Evolutionary conservation across 495 filamentous ascomycete genomes (phyloP).

Genomic region (Pseudevernia furfuracea): DNA sequence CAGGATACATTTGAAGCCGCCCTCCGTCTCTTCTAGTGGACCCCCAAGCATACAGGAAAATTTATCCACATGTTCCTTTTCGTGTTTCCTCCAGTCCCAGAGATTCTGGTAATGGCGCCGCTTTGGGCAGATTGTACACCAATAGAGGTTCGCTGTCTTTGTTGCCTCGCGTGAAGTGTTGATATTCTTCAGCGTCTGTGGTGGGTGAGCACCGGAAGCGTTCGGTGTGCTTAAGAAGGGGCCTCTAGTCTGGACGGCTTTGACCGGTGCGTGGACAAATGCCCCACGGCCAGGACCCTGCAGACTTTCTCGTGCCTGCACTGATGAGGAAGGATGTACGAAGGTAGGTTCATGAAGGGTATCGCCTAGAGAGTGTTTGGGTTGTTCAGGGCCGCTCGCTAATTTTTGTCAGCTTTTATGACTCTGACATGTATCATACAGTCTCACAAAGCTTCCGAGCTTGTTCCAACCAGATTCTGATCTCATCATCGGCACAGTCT

Average conservation of each 20-base stretch:
- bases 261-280: background rate
- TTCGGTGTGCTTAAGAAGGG: background rate
- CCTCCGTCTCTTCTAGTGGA: background rate
- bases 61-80: background rate
- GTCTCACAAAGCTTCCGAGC: background rate
- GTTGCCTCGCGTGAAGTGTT: background rate
- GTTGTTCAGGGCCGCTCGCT: background rate
- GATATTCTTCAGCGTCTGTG: background rate
- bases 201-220: background rate
- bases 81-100: constrained; percentile 4
- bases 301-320: background rate
- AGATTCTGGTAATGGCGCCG: background rate
- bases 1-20: background rate
- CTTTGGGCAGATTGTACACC: constrained; percentile 1
- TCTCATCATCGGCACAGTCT: background rate
- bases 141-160: constrained; percentile 17
- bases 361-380: background rate
- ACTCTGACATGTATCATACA: background rate
- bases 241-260: background rate
- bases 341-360: background rate
- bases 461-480: background rate
- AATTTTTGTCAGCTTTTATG: background rate
- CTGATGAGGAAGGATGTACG: too few species aligned
- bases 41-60: constrained; percentile 13
- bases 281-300: too few species aligned